These are phyloP conservation scores for Amaranthus cruentus DNA, from an alignment of 148 eudicot genomes.

Conservation along the genomic window DNA sequence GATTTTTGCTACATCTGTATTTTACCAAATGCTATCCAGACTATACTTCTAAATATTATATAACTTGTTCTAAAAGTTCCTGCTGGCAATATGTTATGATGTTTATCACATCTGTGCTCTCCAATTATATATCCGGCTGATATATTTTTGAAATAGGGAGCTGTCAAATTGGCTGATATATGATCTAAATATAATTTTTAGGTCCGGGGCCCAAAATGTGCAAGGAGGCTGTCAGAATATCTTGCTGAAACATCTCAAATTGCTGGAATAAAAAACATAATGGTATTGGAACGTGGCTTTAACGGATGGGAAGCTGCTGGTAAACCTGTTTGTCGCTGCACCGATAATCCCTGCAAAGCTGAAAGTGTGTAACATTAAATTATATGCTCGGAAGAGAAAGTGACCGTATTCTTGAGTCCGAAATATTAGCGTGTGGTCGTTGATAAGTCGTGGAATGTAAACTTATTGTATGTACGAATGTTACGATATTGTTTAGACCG, in stretches of 20 bases:
- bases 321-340: conserved; percentile 85
- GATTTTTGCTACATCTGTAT: neutral
- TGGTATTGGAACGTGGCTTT: conserved; percentile 83
- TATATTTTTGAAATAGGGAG: neutral
- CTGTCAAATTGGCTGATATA: neutral
- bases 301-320: conserved; percentile 97
- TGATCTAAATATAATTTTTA: conserved; percentile 22
- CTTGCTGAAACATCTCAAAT: conserved; percentile 49
- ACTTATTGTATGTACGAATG: neutral
- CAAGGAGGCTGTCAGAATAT: conserved; percentile 68
- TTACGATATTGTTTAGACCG: neutral
- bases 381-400: neutral
- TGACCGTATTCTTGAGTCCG: neutral
- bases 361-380: conserved; percentile 23
- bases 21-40: neutral
- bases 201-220: conserved; percentile 98
- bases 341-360: conserved; percentile 64
- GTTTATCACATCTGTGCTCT: too few relatives aligned
- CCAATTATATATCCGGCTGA: neutral
- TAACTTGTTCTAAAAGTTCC: neutral
- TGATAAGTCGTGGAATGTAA: neutral
- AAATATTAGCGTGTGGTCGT: neutral
- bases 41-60: neutral
- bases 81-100: neutral
- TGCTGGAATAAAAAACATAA: conserved; percentile 54